Base-by-base conservation (phyloP, 2,329 filamentous ascomycete genomes). In the Fusarium sp. region DNA sequence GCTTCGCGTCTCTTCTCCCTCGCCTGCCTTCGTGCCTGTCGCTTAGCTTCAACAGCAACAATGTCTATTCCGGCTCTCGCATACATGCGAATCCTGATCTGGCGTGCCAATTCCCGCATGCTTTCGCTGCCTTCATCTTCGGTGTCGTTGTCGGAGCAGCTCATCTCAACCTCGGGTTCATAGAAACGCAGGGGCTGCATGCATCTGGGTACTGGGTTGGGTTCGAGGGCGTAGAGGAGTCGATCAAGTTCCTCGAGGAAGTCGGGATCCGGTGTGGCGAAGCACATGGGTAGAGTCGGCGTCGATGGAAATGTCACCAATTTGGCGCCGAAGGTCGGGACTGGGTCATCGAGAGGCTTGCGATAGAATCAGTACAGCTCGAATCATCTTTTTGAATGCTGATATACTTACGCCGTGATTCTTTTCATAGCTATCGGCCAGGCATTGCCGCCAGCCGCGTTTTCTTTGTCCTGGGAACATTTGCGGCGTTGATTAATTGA, bases 351-450 rank as follows among this genome's bases (percentile, higher is more conserved):
- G 7, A 57, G 54, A 7, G 54, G 54, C 54, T 57, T 15, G 30
- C 0, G n/a, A 31, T 28, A 35, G 0, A 2, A 56, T 56, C 1
- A 53, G 54, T 2, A 22, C 5, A 9, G 8, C 11, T 24, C 9
- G 1, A 3, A 20, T 2, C 7, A 26, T 4, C 0, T 8, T 31
- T 56, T 7, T 1, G 3, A 0, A 13, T 16, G 5, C 7, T 14
- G 13, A 0, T 0, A 0, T 1, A 28, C 54, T 57, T 57, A 57
- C 54, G 0, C 54, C 54, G 31, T 44, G 13, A 0, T 35, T 4
- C 0, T 16, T 42, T 24, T 44, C 26, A 15, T 57, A 57, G 3
- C 22, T 42, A 7, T 35, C 39, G 7, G 54, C 54, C n/a, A 39
- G 10, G 13, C 54, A 31, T 57, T 57, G 39, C 6, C 53, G 53